These are phyloP conservation scores for Trichoderma hamatum DNA, from an alignment of 2,329 filamentous ascomycete species.

Conservation along the genomic window DNA sequence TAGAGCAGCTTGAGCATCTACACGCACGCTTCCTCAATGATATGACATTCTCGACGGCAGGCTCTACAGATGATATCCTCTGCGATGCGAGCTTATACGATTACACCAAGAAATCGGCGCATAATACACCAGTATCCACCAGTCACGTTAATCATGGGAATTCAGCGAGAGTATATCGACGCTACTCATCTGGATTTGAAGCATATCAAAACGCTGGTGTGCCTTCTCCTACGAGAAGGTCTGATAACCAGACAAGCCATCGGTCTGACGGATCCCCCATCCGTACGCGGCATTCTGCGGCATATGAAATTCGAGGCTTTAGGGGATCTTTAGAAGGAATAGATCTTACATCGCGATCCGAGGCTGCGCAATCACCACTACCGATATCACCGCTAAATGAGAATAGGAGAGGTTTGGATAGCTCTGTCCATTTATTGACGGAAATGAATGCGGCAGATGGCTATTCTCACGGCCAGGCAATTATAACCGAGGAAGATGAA, in stretches of 20 bases:
- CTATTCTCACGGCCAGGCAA: background rate
- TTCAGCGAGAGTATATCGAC: background rate
- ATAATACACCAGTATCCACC: background rate
- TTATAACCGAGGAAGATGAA: conserved; percentile 6
- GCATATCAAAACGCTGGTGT: conserved; percentile 1
- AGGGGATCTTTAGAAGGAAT: background rate
- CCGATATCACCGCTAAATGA: background rate
- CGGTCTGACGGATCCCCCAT: background rate
- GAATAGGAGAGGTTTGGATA: background rate
- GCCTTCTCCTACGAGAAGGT: conserved; percentile 4
- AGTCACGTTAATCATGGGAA: background rate
- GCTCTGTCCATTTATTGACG: background rate
- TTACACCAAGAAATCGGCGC: background rate
- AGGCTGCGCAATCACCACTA: background rate
- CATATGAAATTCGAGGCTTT: background rate
- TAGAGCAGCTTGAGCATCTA: conserved; percentile 6
- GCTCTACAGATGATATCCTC: background rate
- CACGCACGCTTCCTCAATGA: conserved; percentile 13
- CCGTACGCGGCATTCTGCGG: background rate
- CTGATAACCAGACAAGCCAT: background rate
- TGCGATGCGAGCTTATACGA: background rate
- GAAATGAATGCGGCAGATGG: background rate
- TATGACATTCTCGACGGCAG: background rate
- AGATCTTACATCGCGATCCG: background rate
- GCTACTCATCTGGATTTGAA: conserved; percentile 4